Percentiles rank a stretch among this genome's conserved stretches.
Evolutionary conservation across 2,329 filamentous ascomycete species (phyloP).

Genomic region (Nigrograna mackinnonii): DNA sequence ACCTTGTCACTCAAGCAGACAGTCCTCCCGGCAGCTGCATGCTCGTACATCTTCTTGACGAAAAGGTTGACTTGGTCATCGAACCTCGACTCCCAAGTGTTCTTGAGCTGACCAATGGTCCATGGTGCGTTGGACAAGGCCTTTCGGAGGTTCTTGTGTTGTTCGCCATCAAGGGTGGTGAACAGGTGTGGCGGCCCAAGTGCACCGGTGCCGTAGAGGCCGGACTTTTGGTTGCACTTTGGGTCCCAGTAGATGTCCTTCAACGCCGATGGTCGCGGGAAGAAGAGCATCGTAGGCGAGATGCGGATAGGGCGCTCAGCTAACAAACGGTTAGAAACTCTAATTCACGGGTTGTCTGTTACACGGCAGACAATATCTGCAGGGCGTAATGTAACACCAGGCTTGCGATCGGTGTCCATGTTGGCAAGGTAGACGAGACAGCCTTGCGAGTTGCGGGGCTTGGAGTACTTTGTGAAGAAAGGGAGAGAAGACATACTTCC

Average conservation of each 20-base stretch:
- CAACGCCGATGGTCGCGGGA: constrained; percentile 37
- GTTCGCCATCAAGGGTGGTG: constrained; percentile 34
- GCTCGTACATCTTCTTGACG: constrained; percentile 32
- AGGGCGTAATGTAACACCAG: too few relatives aligned
- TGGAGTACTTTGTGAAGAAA: neutral
- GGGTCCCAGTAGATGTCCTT: constrained; percentile 47
- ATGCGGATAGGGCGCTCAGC: constrained; percentile 42
- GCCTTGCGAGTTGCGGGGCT: neutral
- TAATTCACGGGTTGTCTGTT: neutral
- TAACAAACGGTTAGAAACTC: constrained; percentile 6
- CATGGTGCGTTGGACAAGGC: constrained; percentile 42
- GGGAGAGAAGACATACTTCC: constrained; percentile 21
- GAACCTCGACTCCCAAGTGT: constrained; percentile 42
- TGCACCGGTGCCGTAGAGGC: constrained; percentile 39
- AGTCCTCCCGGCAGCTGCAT: constrained; percentile 18
- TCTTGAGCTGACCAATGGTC: constrained; percentile 44
- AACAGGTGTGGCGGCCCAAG: constrained; percentile 42
- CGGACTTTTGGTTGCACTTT: constrained; percentile 38
- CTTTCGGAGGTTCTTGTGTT: constrained; percentile 39
- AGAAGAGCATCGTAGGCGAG: constrained; percentile 42
- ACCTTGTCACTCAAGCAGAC: constrained; percentile 43
- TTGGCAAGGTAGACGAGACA: too few relatives aligned
- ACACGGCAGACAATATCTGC: constrained; percentile 1
- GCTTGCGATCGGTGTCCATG: too few relatives aligned
- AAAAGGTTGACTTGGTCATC: constrained; percentile 41